Percentiles rank a stretch among this genome's conserved stretches.
Conservation (phyloP, 805 yeast genomes). For the Lipomyces mesembrius region DNA sequence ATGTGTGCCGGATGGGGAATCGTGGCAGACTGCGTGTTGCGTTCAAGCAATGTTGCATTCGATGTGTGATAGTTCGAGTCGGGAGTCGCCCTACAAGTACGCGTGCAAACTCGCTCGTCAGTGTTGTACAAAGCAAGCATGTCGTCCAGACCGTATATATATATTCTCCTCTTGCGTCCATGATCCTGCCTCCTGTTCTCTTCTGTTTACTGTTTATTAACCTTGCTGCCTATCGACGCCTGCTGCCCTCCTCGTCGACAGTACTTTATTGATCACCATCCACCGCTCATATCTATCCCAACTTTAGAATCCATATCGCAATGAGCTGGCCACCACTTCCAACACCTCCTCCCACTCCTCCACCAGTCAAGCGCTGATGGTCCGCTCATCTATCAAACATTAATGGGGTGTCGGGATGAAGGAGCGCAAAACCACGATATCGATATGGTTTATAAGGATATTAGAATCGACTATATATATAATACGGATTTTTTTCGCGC, state of each 20-base stretch:
- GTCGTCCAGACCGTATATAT: background rate
- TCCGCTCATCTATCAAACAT: background rate
- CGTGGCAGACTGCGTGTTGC: too few relatives aligned
- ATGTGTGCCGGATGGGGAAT: too few relatives aligned
- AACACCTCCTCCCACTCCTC: conserved; percentile 2
- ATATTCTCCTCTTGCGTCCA: background rate
- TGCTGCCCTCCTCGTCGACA: background rate
- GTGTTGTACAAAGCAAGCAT: background rate
- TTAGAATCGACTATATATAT: background rate
- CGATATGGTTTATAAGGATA: background rate
- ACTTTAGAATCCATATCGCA: background rate
- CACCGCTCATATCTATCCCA: background rate
- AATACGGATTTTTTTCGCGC: background rate
- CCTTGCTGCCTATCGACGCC: background rate
- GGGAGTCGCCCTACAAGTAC: background rate
- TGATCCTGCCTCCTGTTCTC: background rate
- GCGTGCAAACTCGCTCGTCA: background rate
- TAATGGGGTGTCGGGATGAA: background rate
- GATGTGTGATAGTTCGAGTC: background rate
- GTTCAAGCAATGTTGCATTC: too few relatives aligned
- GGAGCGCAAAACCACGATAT: background rate
- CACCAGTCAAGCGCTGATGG: background rate
- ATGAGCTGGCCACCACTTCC: conserved; percentile 4
- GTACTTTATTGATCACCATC: background rate
- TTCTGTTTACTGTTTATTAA: background rate